Conservation (phyloP, 306 rosid genomes). For the Abrus precatorius region DNA sequence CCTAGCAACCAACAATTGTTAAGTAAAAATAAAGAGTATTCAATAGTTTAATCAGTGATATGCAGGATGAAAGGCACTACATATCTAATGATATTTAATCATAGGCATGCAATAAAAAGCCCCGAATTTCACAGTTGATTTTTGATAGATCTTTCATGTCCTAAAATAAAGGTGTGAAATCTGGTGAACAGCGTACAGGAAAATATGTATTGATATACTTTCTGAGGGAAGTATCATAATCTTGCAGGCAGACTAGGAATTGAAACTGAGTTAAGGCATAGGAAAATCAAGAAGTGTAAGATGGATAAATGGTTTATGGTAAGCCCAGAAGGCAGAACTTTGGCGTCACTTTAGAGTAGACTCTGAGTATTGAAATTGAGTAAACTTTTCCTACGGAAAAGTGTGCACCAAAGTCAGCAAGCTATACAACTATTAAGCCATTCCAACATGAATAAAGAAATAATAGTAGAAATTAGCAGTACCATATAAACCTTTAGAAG, state of each 20-base stretch:
- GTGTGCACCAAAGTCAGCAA: slow-evolving; percentile 5
- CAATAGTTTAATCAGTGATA: slow-evolving; percentile 2
- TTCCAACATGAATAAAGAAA: neutral
- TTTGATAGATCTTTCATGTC: neutral
- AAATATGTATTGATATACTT: slow-evolving; percentile 19
- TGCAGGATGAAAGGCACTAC: slow-evolving; percentile 12
- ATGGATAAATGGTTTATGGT: neutral
- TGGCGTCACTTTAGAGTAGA: too few species aligned
- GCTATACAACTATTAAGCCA: slow-evolving; percentile 22
- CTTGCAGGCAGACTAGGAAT: neutral
- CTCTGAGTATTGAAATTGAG: neutral
- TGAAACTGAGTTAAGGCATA: neutral
- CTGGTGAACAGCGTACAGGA: neutral
- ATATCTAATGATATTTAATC: neutral
- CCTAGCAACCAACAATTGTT: slow-evolving; percentile 3
- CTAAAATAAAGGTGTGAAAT: slow-evolving; percentile 3
- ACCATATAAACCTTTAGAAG: neutral
- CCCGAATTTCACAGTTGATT: neutral
- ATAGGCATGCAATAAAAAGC: neutral
- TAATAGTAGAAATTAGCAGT: neutral
- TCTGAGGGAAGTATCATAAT: neutral
- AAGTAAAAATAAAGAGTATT: neutral
- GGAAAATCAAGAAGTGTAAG: neutral
- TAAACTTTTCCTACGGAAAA: neutral
- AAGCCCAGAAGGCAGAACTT: too few species aligned